Base-by-base conservation (phyloP, 2,329 filamentous ascomycete genomes). In the Cytospora leucostoma region DNA sequence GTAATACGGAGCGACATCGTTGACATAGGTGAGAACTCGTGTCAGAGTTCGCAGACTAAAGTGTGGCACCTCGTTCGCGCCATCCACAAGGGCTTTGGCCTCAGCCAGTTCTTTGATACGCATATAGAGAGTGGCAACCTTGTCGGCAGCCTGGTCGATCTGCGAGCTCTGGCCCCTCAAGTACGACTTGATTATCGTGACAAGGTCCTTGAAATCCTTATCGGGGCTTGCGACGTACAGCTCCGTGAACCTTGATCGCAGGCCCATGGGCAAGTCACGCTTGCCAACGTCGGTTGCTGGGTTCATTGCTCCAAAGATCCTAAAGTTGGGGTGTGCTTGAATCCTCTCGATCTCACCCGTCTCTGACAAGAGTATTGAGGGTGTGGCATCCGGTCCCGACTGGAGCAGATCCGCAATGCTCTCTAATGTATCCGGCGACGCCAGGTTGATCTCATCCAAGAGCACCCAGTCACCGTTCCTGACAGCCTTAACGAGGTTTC, bases 261-360 rank as follows among this genome's bases (percentile, higher is more conserved):
- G 86, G 1, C 94, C 93, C 61, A 91, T 87, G 0, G 94, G 93
- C 17, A 99, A 80, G 74, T 99, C 95, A 62, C 94, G 89, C 77
- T 99, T 99, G 65, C 96, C 95, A 62, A 97, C 88, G 78, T 99
- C 95, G 3, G 95, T 99, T 6, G 95, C 95, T 35, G 95, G 95
- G 72, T 99, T 99, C 95, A 99, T 99, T 34, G 96, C 95, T 58
- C 92, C 96, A 72, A 99, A 99, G 15, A 99, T 91, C 47, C 95
- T 88, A 74, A 99, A 99, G 67, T 97, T 88, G 0, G 92, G 89
- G 74, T 99, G 94, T 0, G 93, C 95, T 65, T 88, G 84, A 40
- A 99, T 88, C 67, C 93, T 87, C 74, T 98, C 92, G 51, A 97
- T 92, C 69, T 95, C 93, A 44, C 95, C 95, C 47, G 93, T 95